These are phyloP conservation scores for Hanseniaspora osmophila DNA, from an alignment of 805 yeast genomes.

Conservation along the genomic window DNA sequence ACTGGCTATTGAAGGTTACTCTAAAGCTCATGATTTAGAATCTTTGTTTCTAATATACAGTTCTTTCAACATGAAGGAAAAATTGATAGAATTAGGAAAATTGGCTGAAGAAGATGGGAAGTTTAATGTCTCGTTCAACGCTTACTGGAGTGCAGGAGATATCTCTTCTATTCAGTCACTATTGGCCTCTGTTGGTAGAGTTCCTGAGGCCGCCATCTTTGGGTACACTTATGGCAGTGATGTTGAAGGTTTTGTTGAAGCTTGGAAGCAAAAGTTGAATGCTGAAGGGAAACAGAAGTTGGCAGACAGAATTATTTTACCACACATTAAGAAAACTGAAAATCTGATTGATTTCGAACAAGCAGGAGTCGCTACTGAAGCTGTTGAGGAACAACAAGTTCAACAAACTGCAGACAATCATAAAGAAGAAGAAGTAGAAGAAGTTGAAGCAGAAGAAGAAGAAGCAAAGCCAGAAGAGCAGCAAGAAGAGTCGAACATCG, in stretches of 20 bases:
- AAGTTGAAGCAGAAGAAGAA: slow-evolving; percentile 9
- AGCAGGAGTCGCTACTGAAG: slow-evolving; percentile 17
- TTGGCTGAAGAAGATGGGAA: slow-evolving; percentile 61
- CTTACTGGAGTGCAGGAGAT: slow-evolving; percentile 79
- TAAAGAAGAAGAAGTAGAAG: slow-evolving; percentile 10
- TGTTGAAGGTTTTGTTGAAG: slow-evolving; percentile 32
- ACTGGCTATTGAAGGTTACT: slow-evolving; percentile 67
- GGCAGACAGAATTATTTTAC: slow-evolving; percentile 40
- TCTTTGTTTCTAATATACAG: slow-evolving; percentile 73
- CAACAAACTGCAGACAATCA: slow-evolving; percentile 13
- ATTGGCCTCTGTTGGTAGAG: slow-evolving; percentile 52
- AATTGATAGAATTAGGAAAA: slow-evolving; percentile 48
- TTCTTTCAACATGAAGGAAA: slow-evolving; percentile 56
- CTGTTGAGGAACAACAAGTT: slow-evolving; percentile 7
- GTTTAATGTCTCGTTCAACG: slow-evolving; percentile 81
- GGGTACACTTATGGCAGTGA: slow-evolving; percentile 54
- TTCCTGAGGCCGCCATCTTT: slow-evolving; percentile 75
- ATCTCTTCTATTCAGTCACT: slow-evolving; percentile 47
- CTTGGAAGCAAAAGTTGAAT: slow-evolving; percentile 54
- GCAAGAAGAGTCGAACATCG: background rate
- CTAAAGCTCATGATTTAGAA: slow-evolving; percentile 66
- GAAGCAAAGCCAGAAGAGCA: slow-evolving; percentile 7
- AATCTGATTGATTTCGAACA: background rate
- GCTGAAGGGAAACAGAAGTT: slow-evolving; percentile 39
- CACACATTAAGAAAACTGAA: background rate